Conservation (phyloP, 495 filamentous ascomycete genomes). For the Xylaria intraflava region DNA sequence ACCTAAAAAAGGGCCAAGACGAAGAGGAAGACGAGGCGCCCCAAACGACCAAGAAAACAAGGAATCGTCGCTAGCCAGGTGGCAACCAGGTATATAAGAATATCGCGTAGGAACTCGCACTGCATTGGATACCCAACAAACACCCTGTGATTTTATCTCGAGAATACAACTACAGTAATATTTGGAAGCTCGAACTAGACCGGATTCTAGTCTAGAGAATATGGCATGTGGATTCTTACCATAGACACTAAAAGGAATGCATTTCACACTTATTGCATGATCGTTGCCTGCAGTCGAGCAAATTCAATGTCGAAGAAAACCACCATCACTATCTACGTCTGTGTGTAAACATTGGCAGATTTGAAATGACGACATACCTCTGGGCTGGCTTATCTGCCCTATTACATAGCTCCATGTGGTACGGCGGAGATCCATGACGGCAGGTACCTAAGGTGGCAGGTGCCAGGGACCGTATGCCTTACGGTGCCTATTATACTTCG, state of each 20-base stretch:
- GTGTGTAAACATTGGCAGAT: too few species aligned
- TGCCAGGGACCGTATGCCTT: too few species aligned
- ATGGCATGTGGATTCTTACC: too few species aligned
- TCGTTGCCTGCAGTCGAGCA: background rate
- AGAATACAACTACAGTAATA: background rate
- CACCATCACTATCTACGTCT: too few species aligned
- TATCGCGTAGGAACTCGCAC: conserved; percentile 1
- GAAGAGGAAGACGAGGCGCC: conserved; percentile 79
- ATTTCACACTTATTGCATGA: background rate
- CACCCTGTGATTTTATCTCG: conserved; percentile 4
- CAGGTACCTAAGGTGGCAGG: too few species aligned
- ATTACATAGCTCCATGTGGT: background rate
- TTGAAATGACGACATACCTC: conserved; percentile 6
- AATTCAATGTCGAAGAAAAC: background rate
- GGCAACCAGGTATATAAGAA: conserved; percentile 19
- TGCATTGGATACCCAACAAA: conserved; percentile 12
- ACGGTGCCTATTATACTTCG: too few species aligned
- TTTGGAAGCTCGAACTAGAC: background rate
- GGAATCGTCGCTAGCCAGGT: conserved; percentile 48
- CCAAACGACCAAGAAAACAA: conserved; percentile 67
- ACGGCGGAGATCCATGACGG: background rate
- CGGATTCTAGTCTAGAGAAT: background rate
- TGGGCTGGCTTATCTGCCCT: too few species aligned
- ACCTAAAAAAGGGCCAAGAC: conserved; percentile 84
- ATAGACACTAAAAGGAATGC: background rate